Conservation (phyloP, 208 protist genomes). For the Novymonas esmeraldas region DNA sequence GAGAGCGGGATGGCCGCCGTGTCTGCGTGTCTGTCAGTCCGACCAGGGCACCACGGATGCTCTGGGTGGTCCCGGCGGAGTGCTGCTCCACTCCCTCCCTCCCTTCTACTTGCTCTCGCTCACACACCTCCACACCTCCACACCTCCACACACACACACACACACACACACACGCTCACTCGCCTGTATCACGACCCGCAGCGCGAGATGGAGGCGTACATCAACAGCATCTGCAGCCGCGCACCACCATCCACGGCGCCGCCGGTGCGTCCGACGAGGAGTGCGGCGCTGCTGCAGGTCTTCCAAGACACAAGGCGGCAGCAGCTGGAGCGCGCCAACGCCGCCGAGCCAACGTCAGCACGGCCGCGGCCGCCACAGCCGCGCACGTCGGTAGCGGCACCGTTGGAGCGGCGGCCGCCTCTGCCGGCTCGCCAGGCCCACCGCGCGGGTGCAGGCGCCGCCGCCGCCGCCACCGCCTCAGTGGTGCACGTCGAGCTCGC, state of each 20-base stretch:
- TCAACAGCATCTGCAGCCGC: constrained; percentile 34
- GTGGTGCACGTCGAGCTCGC: background rate
- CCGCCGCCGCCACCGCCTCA: background rate
- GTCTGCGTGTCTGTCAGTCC: background rate
- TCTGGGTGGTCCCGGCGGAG: background rate
- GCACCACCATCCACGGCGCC: constrained; percentile 9
- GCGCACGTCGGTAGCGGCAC: background rate
- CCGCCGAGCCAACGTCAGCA: no score
- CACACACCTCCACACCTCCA: no score
- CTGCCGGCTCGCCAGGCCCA: background rate
- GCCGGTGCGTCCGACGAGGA: constrained; percentile 19
- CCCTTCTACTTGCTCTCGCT: no score
- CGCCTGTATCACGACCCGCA: background rate
- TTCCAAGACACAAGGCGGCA: constrained; percentile 3
- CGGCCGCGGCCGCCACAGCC: no score
- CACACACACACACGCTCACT: background rate
- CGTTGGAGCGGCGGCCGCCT: background rate
- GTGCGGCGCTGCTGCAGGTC: constrained; percentile 20
- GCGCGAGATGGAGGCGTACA: constrained; percentile 27
- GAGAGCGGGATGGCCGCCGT: background rate
- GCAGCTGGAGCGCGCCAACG: background rate
- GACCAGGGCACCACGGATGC: background rate
- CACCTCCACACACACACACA: no score
- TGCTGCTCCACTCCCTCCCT: no score
- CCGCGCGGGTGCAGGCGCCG: background rate